A percentile compares a stretch with the other conserved stretches of the same genome.
phyloP scores from a whole-genome alignment of 2,329 filamentous ascomycete species.

The Fusarium oxysporum region DNA sequence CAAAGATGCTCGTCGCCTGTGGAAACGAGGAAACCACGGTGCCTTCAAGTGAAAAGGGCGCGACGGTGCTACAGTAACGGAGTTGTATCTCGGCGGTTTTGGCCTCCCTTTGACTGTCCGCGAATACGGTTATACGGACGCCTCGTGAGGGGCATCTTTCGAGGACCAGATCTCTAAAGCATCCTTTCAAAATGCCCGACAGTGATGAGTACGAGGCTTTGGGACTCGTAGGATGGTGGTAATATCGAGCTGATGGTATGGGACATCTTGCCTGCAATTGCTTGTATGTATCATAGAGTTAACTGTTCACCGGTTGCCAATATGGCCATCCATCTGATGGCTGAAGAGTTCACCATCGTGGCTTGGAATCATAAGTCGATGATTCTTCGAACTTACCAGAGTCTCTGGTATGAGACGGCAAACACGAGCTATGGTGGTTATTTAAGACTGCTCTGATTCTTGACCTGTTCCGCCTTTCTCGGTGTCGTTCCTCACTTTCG shows the following conservation, averaged over 20 bases:
- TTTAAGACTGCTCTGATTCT: constrained; percentile 13
- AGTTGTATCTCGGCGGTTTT: background rate
- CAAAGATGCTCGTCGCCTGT: background rate
- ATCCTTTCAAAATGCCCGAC: background rate
- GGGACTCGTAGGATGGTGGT: too few relatives aligned
- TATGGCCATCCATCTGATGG: background rate
- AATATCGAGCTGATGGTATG: background rate
- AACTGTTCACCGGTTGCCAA: background rate
- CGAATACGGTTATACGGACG: background rate
- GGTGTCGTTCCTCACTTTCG: background rate
- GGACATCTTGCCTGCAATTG: background rate
- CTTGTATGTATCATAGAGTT: background rate
- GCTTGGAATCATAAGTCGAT: background rate
- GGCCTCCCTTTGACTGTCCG: background rate
- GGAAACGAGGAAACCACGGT: background rate
- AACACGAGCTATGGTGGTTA: background rate
- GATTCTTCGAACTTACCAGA: background rate
- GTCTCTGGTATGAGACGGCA: background rate
- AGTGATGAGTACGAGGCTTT: background rate
- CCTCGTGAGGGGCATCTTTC: constrained; percentile 19
- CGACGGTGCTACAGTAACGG: background rate
- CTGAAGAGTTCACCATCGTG: background rate
- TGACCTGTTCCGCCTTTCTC: background rate
- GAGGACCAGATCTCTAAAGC: background rate
- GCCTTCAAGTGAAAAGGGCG: background rate